Conservation (phyloP, 345 rosid genomes). For the Eutrema heterophyllum region DNA sequence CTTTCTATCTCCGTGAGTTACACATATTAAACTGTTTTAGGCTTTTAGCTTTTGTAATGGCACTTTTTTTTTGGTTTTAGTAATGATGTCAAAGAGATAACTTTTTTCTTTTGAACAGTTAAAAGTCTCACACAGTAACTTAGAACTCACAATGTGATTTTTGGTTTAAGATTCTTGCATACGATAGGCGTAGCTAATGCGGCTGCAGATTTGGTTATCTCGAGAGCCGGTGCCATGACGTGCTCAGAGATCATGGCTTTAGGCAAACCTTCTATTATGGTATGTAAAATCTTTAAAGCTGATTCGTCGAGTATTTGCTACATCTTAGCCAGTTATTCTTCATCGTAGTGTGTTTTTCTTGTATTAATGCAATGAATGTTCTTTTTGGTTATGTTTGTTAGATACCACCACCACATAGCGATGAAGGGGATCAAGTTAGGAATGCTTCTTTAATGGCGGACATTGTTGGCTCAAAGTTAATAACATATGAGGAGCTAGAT, state of each 20-base stretch:
- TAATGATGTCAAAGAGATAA: not conserved
- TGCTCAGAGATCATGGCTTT: conserved; percentile 82
- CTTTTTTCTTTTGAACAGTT: not conserved
- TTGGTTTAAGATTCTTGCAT: conserved; percentile 57
- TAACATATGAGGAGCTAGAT: conserved; percentile 90
- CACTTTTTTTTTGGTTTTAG: not conserved
- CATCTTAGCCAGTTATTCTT: not conserved
- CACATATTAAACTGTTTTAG: not conserved
- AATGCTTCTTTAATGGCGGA: conserved; percentile 82
- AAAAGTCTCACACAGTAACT: not conserved
- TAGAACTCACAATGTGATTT: not conserved
- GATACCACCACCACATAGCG: conserved; percentile 79
- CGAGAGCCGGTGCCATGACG: conserved; percentile 94
- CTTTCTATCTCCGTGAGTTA: conserved; percentile 65
- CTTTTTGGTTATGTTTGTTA: conserved; percentile 21
- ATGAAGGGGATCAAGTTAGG: conserved; percentile 71
- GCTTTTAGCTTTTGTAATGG: not conserved
- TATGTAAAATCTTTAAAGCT: conserved; percentile 6
- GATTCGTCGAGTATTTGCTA: not conserved
- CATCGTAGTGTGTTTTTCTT: too few species aligned
- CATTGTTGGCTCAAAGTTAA: conserved; percentile 59
- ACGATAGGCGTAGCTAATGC: conserved; percentile 83
- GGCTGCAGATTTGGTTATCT: conserved; percentile 73
- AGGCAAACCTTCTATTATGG: conserved; percentile 87
- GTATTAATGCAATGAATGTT: not conserved